Evolutionary conservation across 208 protist genomes (phyloP).

Genomic region (Blechomonas ayalai): DNA sequence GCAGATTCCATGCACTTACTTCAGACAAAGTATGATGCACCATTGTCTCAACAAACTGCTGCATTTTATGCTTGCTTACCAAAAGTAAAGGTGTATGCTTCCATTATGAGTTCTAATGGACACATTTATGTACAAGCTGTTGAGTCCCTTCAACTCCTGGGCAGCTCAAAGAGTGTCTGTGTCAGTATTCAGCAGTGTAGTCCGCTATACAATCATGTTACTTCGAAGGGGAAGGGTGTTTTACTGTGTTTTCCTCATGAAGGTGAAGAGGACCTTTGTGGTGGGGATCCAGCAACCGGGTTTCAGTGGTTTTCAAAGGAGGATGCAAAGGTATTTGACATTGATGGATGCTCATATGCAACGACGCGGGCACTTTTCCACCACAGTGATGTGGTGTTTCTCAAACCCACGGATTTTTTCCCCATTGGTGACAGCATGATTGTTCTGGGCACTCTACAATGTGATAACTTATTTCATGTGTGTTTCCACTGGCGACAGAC

Average conservation of each 20-base stretch:
- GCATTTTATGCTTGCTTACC: constrained; percentile 8
- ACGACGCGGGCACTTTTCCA: constrained; percentile 7
- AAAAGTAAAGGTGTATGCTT: constrained; percentile 1
- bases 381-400: too few species aligned
- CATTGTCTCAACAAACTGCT: constrained; percentile 1
- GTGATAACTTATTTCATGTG: neutral
- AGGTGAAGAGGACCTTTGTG: constrained; percentile 5
- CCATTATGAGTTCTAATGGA: constrained; percentile 3
- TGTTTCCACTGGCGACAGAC: neutral
- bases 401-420: constrained; percentile 10
- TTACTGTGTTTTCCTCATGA: constrained; percentile 7
- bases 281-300: constrained; percentile 1
- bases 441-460: constrained; percentile 11
- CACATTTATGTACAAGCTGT: constrained; percentile 7
- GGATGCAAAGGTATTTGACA: constrained; percentile 5
- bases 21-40: neutral
- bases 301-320: constrained; percentile 8
- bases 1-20: constrained; percentile 22
- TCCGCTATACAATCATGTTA: constrained; percentile 26
- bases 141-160: constrained; percentile 14
- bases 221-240: constrained; percentile 4
- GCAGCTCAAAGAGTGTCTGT: constrained; percentile 1
- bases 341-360: constrained; percentile 2
- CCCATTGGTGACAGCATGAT: constrained; percentile 21
- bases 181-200: constrained; percentile 10